A percentile compares a stretch with the other conserved stretches of the same genome.
Conservation (phyloP, 768 basidiomycete species). For the Arthromyces matolae region DNA sequence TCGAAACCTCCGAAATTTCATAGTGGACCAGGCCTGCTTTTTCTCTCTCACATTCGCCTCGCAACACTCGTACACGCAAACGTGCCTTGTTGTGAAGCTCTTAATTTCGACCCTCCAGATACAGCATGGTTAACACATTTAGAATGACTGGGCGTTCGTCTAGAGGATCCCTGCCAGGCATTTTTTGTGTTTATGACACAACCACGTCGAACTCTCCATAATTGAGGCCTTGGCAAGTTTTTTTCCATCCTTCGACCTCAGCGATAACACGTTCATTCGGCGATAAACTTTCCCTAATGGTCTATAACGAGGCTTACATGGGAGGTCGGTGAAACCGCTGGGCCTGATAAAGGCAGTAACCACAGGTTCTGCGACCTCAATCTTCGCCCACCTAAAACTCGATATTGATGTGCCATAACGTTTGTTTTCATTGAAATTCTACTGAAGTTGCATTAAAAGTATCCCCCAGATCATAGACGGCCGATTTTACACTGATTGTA, state of each 20-base stretch:
- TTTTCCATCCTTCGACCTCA: background rate
- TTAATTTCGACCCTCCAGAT: too few relatives aligned
- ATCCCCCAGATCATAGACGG: slow-evolving; percentile 66
- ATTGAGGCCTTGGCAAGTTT: too few relatives aligned
- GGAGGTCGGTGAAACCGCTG: too few relatives aligned
- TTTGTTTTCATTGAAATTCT: slow-evolving; percentile 30
- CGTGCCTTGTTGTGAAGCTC: too few relatives aligned
- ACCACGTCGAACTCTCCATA: background rate
- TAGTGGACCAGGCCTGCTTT: too few relatives aligned
- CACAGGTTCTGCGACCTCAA: too few relatives aligned
- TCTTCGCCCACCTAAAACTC: background rate
- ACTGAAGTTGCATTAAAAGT: background rate
- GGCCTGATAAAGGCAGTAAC: slow-evolving; percentile 15
- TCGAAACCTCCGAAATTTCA: background rate
- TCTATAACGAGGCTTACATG: slow-evolving; percentile 42
- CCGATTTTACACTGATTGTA: slow-evolving; percentile 64
- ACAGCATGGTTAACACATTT: too few relatives aligned
- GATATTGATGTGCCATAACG: slow-evolving; percentile 70
- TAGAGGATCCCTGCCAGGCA: background rate
- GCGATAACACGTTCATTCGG: slow-evolving; percentile 8
- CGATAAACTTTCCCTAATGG: slow-evolving; percentile 24
- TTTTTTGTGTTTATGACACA: too few relatives aligned
- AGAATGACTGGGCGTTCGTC: too few relatives aligned
- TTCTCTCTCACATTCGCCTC: too few relatives aligned
- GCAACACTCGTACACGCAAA: too few relatives aligned